phyloP scores from a whole-genome alignment of 2,329 filamentous ascomycete genomes.

The Hypoxylon sp. region DNA sequence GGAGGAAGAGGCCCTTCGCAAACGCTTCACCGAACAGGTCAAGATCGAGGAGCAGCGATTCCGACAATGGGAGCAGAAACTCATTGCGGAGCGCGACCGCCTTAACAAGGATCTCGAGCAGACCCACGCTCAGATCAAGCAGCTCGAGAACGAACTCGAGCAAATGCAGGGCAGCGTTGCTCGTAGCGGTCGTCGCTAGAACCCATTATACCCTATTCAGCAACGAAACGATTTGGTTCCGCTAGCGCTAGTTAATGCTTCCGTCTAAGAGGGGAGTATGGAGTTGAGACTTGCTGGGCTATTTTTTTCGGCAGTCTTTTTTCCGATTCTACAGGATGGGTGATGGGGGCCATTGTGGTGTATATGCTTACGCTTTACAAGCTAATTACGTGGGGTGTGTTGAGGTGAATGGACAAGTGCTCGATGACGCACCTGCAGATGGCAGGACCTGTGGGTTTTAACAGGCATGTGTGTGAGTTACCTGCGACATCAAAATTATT shows the following conservation, averaged over 20 bases:
- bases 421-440: conserved; percentile 30
- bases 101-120: conserved; percentile 99
- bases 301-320: conserved; percentile 24
- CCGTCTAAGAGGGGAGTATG: conserved; percentile 50
- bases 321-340: conserved; percentile 46
- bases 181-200: conserved; percentile 91
- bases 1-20: conserved; percentile 97
- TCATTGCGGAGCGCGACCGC: conserved; percentile 97
- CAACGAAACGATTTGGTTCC: conserved; percentile 45
- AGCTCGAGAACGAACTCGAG: conserved; percentile 93
- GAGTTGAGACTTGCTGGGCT: conserved; percentile 43
- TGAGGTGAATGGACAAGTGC: conserved; percentile 29
- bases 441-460: conserved; percentile 27
- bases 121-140: conserved; percentile 95
- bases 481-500: conserved; percentile 51
- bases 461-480: conserved; percentile 41
- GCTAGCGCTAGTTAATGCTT: conserved; percentile 44
- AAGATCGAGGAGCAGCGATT: conserved; percentile 99
- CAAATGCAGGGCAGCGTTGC: conserved; percentile 90
- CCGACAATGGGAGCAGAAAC: conserved; percentile 99
- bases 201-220: conserved; percentile 43
- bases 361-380: conserved; percentile 56
- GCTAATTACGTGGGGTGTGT: conserved; percentile 52
- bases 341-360: conserved; percentile 43
- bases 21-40: conserved; percentile 99